Evolutionary conservation across 352 stramenopile species (phyloP).

Genomic region (Phytopythium helicoides): DNA sequence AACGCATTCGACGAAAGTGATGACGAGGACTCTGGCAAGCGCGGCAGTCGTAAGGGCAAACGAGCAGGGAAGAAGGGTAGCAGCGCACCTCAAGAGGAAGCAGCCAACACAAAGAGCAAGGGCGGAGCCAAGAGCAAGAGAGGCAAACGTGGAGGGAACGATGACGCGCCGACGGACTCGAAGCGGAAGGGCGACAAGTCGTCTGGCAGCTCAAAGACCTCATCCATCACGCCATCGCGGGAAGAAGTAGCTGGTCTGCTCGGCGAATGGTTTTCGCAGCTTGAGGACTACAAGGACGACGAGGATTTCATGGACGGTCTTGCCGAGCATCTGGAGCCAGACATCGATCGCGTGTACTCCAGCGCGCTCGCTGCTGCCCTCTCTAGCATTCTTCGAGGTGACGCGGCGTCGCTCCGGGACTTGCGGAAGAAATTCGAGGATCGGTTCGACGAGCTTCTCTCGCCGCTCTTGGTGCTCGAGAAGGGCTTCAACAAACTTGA

Average conservation of each 20-base stretch:
- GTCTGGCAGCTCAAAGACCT: constrained; percentile 31
- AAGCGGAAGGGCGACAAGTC: constrained; percentile 24
- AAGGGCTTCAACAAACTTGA: constrained; percentile 74
- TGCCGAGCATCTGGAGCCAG: constrained; percentile 34
- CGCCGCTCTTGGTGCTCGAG: constrained; percentile 48
- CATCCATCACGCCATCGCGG: constrained; percentile 47
- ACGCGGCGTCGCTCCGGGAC: constrained; percentile 67
- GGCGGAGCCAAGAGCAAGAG: constrained; percentile 44
- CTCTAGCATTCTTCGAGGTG: constrained; percentile 66
- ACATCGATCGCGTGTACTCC: constrained; percentile 53
- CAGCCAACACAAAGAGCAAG: constrained; percentile 1
- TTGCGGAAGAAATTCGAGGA: constrained; percentile 76
- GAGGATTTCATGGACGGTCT: constrained; percentile 66
- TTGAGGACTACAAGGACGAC: constrained; percentile 53
- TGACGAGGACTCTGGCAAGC: constrained; percentile 29
- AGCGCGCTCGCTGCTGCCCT: constrained; percentile 43
- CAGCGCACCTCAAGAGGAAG: constrained; percentile 8
- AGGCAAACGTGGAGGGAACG: constrained; percentile 29
- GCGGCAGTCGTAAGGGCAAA: constrained; percentile 27
- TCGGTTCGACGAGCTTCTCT: constrained; percentile 59
- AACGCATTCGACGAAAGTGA: constrained; percentile 37
- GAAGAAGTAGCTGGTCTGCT: constrained; percentile 50
- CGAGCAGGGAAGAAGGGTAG: constrained; percentile 23
- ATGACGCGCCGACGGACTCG: constrained; percentile 19
- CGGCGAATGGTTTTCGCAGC: constrained; percentile 34